Base-by-base conservation (phyloP, 1,284 basidiomycete species). In the Malassezia furfur region DNA sequence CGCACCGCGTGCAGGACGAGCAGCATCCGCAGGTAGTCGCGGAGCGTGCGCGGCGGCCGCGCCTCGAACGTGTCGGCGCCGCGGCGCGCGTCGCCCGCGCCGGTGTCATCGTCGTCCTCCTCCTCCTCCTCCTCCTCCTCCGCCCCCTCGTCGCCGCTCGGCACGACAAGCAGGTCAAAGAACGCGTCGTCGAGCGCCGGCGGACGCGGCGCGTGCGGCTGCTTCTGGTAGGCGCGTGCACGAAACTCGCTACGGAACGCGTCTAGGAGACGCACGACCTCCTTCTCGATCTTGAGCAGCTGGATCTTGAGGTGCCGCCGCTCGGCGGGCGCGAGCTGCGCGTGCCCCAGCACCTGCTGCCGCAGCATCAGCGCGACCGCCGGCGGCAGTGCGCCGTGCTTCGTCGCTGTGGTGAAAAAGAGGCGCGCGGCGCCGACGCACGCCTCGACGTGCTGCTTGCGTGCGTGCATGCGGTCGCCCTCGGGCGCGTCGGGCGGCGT, bases 11-110 rank as follows among this genome's bases (percentile, higher is more conserved):
- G 70, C 19, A 72, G 55, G 48, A 64, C 65, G 43, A 69, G 57
- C 15, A 67, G 52, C 7, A 64, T 59, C 10, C 68, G 57, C 9
- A 72, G 57, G 44, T 72, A 74, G n/a, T 62, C 60, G 21, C 70
- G 57, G 0, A 65, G 44, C 5, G 56, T 57, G 4, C 54, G 50
- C 0, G 64, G 62, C 17, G 30, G 37, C 15, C 30, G 43, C 30
- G 50, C 19, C 5, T 52, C 50, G 28, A 21, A 38, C 19, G 38
- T 32, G 11, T 17, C 37, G 22, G 2, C 19, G 52, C 50, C 8
- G 49, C 52, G 12, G 14, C 50, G n/a, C n/a, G n/a, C n/a, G n/a
- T n/a, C n/a, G n/a, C n/a, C n/a, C n/a, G n/a, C n/a, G n/a, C n/a
- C n/a, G n/a, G n/a, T n/a, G n/a, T n/a, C n/a, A n/a, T n/a, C n/a